Base-by-base conservation (phyloP, 1,139 yeast species). In the Saccharomycopsis hybrid region DNA sequence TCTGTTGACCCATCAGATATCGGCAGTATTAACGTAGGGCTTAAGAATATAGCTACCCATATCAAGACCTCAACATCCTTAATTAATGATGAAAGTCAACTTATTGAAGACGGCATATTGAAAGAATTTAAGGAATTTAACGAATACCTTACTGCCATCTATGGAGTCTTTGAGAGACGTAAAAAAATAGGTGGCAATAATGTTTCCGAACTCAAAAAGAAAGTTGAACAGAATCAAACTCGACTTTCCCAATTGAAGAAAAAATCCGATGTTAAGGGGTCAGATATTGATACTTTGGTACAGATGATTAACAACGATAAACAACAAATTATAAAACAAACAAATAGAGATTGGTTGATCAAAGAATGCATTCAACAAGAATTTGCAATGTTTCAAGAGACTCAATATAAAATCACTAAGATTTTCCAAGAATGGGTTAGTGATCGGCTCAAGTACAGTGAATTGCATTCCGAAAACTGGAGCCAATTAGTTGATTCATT, bases 331-430 rank as follows among this genome's bases (percentile, higher is more conserved):
- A 75, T 77, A 55, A 78, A 76, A 53, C 92, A 85, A 62, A 72
- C 81, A 49, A 85, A 85, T 64, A 76, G 84, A 54, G 85, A 82
- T 58, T 87, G 95, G 95, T 69, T 89, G 41, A 83, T 89, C 50
- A 85, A 88, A 59, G 81, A 83, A 61, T 78, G 92, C 54, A 75
- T 94, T 56, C 68, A 82, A 38, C 82, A 82, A 55, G 97, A 92
- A 65, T 82, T 78, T 58, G 65, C 76, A 9, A 70, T 85, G 67
- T 86, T 85, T 63, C 96, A 89, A 64, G 85, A 85, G 58, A 83
- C 94, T 1, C 96, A 89, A 65, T 87, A 78, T 61, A 73, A 86
- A 54, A 72, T 88, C n/a, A 76, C 88, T 38, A 83, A 81, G 59
- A 68, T 81, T 30, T 78, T 90, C 71, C 76, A 79, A 52, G 86